Evolutionary conservation across 805 yeast genomes (phyloP).

Genomic region (Yarrowia porcina): DNA sequence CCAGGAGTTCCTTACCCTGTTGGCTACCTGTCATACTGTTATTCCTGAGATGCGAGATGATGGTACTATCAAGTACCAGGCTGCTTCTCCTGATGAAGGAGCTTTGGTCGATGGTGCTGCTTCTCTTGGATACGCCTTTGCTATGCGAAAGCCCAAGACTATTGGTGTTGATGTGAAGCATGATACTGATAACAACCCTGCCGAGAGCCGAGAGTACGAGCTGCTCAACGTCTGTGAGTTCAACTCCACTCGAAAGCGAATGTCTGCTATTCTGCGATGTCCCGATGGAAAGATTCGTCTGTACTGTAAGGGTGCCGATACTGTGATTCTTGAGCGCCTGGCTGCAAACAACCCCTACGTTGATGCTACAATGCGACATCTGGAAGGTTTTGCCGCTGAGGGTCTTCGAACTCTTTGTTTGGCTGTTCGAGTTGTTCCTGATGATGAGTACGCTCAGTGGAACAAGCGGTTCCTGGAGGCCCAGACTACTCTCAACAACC

Average conservation of each 20-base stretch:
- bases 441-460: conserved; percentile 77
- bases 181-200: conserved; percentile 32
- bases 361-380: conserved; percentile 74
- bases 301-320: conserved; percentile 97
- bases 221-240: conserved; percentile 90
- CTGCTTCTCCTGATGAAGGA: conserved; percentile 99
- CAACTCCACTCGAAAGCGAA: conserved; percentile 94
- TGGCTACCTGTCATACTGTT: conserved; percentile 95
- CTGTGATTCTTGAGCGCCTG: conserved; percentile 86
- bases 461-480: conserved; percentile 65
- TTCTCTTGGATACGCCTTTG: conserved; percentile 75
- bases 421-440: conserved; percentile 77
- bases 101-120: conserved; percentile 98
- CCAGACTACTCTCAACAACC: conserved; percentile 70
- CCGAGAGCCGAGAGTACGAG: conserved; percentile 61
- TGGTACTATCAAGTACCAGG: conserved; percentile 77
- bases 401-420: conserved; percentile 94
- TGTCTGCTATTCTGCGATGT: conserved; percentile 91
- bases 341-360: conserved; percentile 70
- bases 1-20: conserved; percentile 73
- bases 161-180: conserved; percentile 57
- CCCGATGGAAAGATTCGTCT: conserved; percentile 90
- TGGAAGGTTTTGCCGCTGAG: conserved; percentile 95
- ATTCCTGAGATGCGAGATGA: conserved; percentile 72
- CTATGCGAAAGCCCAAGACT: conserved; percentile 78